phyloP scores from a whole-genome alignment of 129 eudicot genomes.

The Helichrysum umbraculigerum region DNA sequence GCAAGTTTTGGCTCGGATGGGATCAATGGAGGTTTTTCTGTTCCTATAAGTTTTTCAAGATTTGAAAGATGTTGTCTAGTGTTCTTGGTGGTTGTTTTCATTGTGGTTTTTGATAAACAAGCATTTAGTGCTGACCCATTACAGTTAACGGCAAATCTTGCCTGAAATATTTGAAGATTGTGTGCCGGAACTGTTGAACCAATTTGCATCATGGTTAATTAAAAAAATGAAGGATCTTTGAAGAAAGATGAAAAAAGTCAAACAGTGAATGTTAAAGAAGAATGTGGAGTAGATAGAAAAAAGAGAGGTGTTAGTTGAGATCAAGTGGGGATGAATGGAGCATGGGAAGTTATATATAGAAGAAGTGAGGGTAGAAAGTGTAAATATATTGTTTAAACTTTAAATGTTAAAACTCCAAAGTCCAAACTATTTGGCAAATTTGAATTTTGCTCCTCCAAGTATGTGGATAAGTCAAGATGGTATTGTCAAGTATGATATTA shows the following conservation, averaged over 20 bases:
- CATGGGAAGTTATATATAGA: not conserved
- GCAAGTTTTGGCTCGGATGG: constrained; percentile 34
- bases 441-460: not conserved
- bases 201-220: constrained; percentile 53
- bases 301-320: constrained; percentile 14
- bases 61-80: constrained; percentile 48
- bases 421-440: not conserved
- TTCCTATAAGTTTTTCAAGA: constrained; percentile 62
- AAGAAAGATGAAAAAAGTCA: not conserved
- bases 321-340: constrained; percentile 26
- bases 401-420: no score
- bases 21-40: constrained; percentile 22
- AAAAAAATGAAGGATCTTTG: constrained; percentile 2
- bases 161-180: constrained; percentile 43
- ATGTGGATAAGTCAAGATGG: not conserved
- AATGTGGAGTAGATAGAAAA: constrained; percentile 1
- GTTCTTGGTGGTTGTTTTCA: constrained; percentile 30
- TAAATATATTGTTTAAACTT: not conserved
- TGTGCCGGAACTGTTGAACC: constrained; percentile 66
- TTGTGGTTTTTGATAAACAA: constrained; percentile 20
- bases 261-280: constrained; percentile 9
- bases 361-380: not conserved
- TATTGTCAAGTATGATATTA: not conserved
- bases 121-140: constrained; percentile 38
- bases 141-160: constrained; percentile 48